phyloP scores from a whole-genome alignment of 768 basidiomycete genomes.

The Tylopilus subfusipes region DNA sequence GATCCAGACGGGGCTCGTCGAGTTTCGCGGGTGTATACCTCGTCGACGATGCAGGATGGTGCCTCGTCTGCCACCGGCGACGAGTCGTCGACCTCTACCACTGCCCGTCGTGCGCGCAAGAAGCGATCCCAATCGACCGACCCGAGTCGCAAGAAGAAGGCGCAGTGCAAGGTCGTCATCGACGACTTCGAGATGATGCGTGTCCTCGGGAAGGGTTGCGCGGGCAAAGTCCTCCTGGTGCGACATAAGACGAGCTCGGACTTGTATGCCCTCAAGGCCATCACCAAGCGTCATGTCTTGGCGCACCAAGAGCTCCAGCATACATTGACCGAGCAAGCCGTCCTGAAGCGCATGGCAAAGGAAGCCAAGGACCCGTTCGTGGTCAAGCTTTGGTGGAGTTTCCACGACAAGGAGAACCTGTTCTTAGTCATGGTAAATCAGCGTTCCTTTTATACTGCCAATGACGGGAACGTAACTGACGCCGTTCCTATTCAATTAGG shows the following conservation, averaged over 20 bases:
- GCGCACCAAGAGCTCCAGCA: slow-evolving; percentile 96
- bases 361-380: slow-evolving; percentile 89
- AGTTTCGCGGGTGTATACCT: slow-evolving; percentile 56
- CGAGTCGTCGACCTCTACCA: slow-evolving; percentile 69
- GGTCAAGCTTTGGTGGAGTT: slow-evolving; percentile 94
- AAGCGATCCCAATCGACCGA: slow-evolving; percentile 50
- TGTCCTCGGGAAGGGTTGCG: slow-evolving; percentile 95
- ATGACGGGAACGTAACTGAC: slow-evolving; percentile 9
- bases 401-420: slow-evolving; percentile 96
- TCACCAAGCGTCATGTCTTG: slow-evolving; percentile 95
- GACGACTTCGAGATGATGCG: slow-evolving; percentile 97
- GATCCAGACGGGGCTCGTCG: slow-evolving; percentile 65
- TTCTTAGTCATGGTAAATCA: slow-evolving; percentile 86
- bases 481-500: slow-evolving; percentile 40
- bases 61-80: slow-evolving; percentile 61
- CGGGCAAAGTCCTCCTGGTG: slow-evolving; percentile 93
- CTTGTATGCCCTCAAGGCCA: slow-evolving; percentile 93
- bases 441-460: slow-evolving; percentile 14
- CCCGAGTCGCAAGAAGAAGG: slow-evolving; percentile 51
- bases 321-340: slow-evolving; percentile 94
- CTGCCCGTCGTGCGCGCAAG: slow-evolving; percentile 45
- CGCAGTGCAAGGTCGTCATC: slow-evolving; percentile 67
- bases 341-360: slow-evolving; percentile 91
- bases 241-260: slow-evolving; percentile 68
- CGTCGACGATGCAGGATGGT: slow-evolving; percentile 49